Conservation (phyloP, 352 stramenopile species). For the Halophytophthora batemanensis region DNA sequence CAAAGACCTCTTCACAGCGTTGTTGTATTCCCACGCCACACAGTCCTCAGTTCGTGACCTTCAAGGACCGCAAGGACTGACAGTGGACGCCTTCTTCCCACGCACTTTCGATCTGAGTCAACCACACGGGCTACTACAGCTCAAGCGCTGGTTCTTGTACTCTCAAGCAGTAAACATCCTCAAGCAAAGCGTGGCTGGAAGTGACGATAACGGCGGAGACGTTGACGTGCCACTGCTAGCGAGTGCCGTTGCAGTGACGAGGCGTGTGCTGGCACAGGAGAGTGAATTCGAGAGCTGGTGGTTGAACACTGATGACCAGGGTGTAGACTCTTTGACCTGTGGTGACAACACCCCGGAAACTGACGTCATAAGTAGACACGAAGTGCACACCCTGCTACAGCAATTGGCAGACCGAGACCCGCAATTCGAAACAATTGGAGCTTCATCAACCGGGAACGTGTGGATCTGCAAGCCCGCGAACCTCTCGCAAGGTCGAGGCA, state of each 20-base stretch:
- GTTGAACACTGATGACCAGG: not conserved
- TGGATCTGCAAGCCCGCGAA: slow-evolving; percentile 84
- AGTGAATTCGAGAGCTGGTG: slow-evolving; percentile 17
- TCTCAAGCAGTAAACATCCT: slow-evolving; percentile 37
- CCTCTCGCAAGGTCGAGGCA: slow-evolving; percentile 70
- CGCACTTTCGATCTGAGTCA: slow-evolving; percentile 41
- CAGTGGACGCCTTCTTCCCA: slow-evolving; percentile 48
- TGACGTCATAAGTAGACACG: slow-evolving; percentile 1
- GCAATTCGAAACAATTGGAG: slow-evolving; percentile 38
- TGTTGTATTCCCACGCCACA: slow-evolving; percentile 27
- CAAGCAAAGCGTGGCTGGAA: slow-evolving; percentile 16
- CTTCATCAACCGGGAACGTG: slow-evolving; percentile 28
- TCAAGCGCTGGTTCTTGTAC: slow-evolving; percentile 52
- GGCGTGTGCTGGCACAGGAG: not conserved
- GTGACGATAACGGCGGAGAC: no score
- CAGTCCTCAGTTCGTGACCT: not conserved
- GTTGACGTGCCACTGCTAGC: slow-evolving; percentile 3
- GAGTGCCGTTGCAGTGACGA: slow-evolving; percentile 4
- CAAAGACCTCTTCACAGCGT: slow-evolving; percentile 49
- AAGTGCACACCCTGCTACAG: slow-evolving; percentile 15
- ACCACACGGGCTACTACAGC: slow-evolving; percentile 5
- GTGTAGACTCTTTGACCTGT: not conserved
- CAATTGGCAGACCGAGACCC: slow-evolving; percentile 29
- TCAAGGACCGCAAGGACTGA: not conserved
- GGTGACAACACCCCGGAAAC: not conserved